Conservation (phyloP, 2,329 filamentous ascomycete species). For the Penicillium decumbens region DNA sequence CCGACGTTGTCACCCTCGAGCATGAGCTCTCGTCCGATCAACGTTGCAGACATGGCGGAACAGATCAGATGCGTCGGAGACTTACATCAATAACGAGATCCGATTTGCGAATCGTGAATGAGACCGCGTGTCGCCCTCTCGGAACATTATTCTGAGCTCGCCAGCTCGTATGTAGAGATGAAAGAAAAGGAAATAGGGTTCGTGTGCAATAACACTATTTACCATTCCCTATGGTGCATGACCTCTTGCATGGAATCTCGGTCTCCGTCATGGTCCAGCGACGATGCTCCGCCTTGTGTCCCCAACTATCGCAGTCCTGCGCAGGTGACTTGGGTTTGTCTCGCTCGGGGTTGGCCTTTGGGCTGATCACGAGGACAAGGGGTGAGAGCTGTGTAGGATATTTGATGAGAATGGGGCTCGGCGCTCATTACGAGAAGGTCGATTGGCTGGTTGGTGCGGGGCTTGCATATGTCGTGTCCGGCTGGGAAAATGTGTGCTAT, state of each 20-base stretch:
- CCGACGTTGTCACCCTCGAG: not conserved
- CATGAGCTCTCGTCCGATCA: not conserved
- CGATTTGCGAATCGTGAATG: constrained; percentile 11
- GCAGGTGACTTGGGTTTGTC: not conserved
- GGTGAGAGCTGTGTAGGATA: no score
- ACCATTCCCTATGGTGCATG: not conserved
- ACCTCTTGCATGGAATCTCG: not conserved
- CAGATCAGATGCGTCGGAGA: not conserved
- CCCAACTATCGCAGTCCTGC: not conserved
- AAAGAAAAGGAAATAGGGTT: not conserved
- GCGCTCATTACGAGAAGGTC: no score
- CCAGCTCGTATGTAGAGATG: not conserved
- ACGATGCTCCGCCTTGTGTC: not conserved
- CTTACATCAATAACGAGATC: not conserved
- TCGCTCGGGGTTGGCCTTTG: not conserved
- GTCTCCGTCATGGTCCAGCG: not conserved
- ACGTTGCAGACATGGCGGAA: not conserved
- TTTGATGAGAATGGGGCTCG: no score
- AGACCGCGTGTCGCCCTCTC: constrained; percentile 1
- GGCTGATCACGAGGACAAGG: no score
- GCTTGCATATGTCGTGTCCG: not conserved
- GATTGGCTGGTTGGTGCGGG: not conserved
- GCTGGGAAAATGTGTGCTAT: not conserved
- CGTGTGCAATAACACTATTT: not conserved
- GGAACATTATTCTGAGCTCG: not conserved